Percentiles rank a stretch among this genome's conserved stretches.
These are phyloP conservation scores for Eutrema japonicum DNA, from an alignment of 345 rosid species.

Conservation along the genomic window DNA sequence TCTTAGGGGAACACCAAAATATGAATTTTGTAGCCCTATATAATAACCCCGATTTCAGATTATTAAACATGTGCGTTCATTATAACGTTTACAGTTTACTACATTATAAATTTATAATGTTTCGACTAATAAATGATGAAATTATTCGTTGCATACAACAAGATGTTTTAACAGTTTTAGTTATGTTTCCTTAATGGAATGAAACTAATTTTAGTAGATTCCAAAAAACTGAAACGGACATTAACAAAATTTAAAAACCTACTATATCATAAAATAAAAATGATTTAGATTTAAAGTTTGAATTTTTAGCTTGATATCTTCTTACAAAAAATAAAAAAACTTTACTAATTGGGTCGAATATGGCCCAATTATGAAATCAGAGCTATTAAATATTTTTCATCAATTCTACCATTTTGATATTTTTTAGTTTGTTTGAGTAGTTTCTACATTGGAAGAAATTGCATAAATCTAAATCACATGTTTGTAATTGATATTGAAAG, in stretches of 20 bases:
- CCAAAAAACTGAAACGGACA: not conserved
- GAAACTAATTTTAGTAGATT: not conserved
- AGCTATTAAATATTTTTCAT: too few species aligned
- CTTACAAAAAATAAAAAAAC: too few species aligned
- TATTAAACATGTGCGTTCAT: not conserved
- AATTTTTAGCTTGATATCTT: not conserved
- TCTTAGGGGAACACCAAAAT: not conserved
- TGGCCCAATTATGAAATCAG: too few species aligned
- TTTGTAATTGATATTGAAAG: too few species aligned
- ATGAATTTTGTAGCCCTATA: not conserved
- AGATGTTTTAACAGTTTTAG: constrained; percentile 23
- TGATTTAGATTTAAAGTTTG: not conserved
- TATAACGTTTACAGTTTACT: not conserved
- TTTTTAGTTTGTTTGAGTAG: too few species aligned
- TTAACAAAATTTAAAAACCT: not conserved
- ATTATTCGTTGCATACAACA: not conserved
- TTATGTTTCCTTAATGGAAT: constrained; percentile 17
- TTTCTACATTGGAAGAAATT: too few species aligned
- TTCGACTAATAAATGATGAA: constrained; percentile 18
- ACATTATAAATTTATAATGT: constrained; percentile 11
- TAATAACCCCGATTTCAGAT: not conserved
- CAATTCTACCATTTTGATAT: too few species aligned
- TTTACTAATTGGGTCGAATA: too few species aligned
- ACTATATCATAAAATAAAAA: not conserved
- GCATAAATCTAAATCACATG: too few species aligned